These are phyloP conservation scores for Lomentospora prolificans DNA, from an alignment of 2,329 filamentous ascomycete species.

Conservation along the genomic window DNA sequence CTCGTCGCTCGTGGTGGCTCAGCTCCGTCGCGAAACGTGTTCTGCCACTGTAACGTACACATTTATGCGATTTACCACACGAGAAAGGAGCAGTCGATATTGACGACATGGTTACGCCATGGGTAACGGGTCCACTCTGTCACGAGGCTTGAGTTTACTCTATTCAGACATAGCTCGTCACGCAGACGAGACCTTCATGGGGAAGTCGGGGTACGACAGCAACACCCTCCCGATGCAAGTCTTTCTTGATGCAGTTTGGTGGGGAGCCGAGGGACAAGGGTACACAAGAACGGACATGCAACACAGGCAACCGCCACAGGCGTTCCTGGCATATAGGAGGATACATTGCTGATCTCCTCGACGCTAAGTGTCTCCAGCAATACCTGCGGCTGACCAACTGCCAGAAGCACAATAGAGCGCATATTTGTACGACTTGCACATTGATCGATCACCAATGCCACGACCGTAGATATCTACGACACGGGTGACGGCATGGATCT, in stretches of 20 bases:
- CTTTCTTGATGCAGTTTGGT: background rate
- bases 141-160: background rate
- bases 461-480: too few species aligned
- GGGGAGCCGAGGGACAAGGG: background rate
- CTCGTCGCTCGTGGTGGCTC: too few species aligned
- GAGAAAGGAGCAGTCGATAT: background rate
- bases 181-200: background rate
- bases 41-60: too few species aligned
- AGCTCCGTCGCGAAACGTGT: too few species aligned
- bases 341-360: background rate
- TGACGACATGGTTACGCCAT: background rate
- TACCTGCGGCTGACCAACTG: background rate
- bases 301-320: background rate
- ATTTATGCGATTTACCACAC: background rate
- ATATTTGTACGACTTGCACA: background rate
- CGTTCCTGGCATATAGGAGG: background rate
- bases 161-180: background rate
- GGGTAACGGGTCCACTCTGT: background rate
- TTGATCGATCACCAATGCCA: background rate
- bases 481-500: too few species aligned
- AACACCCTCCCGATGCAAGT: background rate
- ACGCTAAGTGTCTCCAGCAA: background rate
- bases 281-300: background rate
- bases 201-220: background rate
- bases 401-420: background rate